Percentiles rank a stretch among this genome's conserved stretches.
Conservation (phyloP, 495 filamentous ascomycete genomes). For the Xylaria acuta region DNA sequence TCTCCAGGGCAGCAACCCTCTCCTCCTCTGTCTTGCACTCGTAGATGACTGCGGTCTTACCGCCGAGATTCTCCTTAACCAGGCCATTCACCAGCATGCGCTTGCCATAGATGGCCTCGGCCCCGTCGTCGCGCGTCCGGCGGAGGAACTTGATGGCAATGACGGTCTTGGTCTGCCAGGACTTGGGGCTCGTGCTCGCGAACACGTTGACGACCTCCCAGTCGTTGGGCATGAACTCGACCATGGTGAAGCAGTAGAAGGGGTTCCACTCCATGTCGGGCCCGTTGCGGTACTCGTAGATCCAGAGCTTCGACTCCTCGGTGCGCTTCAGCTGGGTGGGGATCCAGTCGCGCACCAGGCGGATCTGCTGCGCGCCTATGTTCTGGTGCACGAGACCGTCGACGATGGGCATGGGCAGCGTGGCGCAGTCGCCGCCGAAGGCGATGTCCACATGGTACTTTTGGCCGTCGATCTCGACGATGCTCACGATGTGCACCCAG, state of each 20-base stretch:
- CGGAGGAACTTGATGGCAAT: slow-evolving; percentile 65
- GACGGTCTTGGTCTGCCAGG: slow-evolving; percentile 57
- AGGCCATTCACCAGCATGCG: slow-evolving; percentile 62
- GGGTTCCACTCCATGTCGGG: slow-evolving; percentile 56
- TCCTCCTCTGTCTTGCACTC: slow-evolving; percentile 58
- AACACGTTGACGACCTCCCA: slow-evolving; percentile 65
- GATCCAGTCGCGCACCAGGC: slow-evolving; percentile 56
- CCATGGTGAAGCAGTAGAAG: slow-evolving; percentile 65
- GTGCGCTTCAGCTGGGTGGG: slow-evolving; percentile 48
- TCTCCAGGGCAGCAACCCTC: slow-evolving; percentile 55
- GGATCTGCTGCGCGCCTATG: slow-evolving; percentile 57
- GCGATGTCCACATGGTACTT: slow-evolving; percentile 67
- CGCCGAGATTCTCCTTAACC: slow-evolving; percentile 65
- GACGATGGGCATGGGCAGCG: slow-evolving; percentile 59
- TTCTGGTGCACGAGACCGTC: slow-evolving; percentile 46
- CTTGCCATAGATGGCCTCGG: slow-evolving; percentile 60
- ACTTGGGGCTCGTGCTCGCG: slow-evolving; percentile 53
- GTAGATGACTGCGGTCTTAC: slow-evolving; percentile 59
- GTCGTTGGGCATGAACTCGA: slow-evolving; percentile 67
- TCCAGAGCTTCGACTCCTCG: slow-evolving; percentile 60
- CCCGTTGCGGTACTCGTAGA: slow-evolving; percentile 65
- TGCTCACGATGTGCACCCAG: slow-evolving; percentile 63
- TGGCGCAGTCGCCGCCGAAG: slow-evolving; percentile 68
- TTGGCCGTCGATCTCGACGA: slow-evolving; percentile 53
- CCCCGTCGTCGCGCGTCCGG: slow-evolving; percentile 38